phyloP scores from a whole-genome alignment of 164 flowering plant genomes.

The Umbellularia californica region DNA sequence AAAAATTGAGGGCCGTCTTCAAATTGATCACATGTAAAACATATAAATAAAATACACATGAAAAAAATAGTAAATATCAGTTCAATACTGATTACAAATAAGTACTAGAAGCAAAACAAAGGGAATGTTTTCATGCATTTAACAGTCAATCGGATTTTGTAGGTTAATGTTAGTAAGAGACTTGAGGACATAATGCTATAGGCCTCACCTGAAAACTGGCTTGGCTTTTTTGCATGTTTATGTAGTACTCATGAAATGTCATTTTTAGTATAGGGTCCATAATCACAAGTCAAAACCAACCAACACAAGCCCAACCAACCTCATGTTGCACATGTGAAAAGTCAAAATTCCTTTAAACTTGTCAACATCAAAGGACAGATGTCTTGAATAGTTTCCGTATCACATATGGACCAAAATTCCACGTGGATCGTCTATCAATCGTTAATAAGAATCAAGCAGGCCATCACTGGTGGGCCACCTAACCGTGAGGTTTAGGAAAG shows the following conservation, averaged over 20 bases:
- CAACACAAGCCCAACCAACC: background rate
- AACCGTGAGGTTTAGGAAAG: background rate
- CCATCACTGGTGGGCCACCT: background rate
- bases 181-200: no score
- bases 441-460: background rate
- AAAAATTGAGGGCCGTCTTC: no score
- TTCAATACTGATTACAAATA: no score
- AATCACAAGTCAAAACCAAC: background rate
- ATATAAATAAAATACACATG: no score
- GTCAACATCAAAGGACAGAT: background rate
- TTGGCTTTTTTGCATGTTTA: background rate
- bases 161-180: no score
- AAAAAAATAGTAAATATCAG: no score
- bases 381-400: background rate
- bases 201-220: no score
- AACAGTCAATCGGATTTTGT: no score
- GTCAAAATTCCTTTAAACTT: background rate
- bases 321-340: background rate
- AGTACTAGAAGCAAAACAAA: no score
- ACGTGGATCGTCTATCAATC: background rate
- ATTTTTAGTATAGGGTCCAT: background rate
- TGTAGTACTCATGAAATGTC: background rate
- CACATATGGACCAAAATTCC: background rate
- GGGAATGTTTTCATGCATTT: no score
- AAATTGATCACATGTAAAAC: no score